phyloP scores from a whole-genome alignment of 2,329 filamentous ascomycete genomes.

The Aureobasidium pullulans region DNA sequence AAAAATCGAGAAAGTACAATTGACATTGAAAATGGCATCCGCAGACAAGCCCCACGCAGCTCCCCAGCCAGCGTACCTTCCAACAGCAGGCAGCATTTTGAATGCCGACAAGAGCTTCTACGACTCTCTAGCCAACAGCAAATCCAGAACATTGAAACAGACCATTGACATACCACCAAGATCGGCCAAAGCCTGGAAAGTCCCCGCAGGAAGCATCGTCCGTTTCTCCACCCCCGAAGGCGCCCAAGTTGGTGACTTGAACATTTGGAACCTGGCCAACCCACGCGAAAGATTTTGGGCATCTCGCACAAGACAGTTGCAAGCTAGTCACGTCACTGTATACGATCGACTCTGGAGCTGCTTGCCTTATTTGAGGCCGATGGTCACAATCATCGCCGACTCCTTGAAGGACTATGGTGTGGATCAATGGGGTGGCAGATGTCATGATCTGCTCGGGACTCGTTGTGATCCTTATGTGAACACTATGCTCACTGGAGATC shows the following conservation, averaged over 20 bases:
- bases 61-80: conserved; percentile 27
- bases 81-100: conserved; percentile 24
- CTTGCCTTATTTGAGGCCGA: conserved; percentile 67
- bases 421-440: conserved; percentile 53
- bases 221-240: conserved; percentile 69
- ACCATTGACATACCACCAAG: conserved; percentile 57
- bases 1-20: not conserved
- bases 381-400: conserved; percentile 62
- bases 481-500: conserved; percentile 59
- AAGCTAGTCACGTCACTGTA: conserved; percentile 64
- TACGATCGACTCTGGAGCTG: conserved; percentile 71
- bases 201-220: conserved; percentile 59
- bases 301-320: conserved; percentile 67
- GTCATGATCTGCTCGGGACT: conserved; percentile 70
- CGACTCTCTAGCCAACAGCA: conserved; percentile 19
- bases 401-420: conserved; percentile 43
- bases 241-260: conserved; percentile 75
- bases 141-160: conserved; percentile 28
- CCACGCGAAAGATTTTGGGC: conserved; percentile 80
- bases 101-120: conserved; percentile 25
- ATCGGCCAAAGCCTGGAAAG: conserved; percentile 66
- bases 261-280: conserved; percentile 72
- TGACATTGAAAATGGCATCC: not conserved
- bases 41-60: conserved; percentile 2
- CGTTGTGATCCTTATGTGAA: conserved; percentile 82